phyloP scores from a whole-genome alignment of 1,284 basidiomycete species.

The Fistulinella cinereoalba region DNA sequence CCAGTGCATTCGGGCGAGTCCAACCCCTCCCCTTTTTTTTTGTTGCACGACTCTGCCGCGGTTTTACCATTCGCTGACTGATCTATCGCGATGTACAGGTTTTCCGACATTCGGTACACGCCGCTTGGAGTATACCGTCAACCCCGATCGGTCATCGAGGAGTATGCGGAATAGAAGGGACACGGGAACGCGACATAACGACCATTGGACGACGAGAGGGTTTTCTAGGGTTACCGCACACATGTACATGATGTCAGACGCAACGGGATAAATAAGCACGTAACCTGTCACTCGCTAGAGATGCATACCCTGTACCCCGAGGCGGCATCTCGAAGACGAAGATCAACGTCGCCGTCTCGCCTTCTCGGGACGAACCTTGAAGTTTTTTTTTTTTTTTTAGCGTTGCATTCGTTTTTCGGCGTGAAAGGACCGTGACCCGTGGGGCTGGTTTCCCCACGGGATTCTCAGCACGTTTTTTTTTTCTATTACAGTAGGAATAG shows the following conservation, averaged over 20 bases:
- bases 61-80: too few species aligned
- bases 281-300: too few species aligned
- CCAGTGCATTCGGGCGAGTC: constrained; percentile 36
- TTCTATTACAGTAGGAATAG: too few species aligned
- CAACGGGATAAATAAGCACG: too few species aligned
- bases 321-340: too few species aligned
- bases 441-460: background rate
- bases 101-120: constrained; percentile 33
- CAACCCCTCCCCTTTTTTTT: background rate
- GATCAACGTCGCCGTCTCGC: too few species aligned
- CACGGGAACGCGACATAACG: too few species aligned
- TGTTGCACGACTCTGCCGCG: too few species aligned
- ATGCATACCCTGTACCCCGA: background rate
- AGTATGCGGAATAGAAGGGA: constrained; percentile 19
- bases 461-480: background rate
- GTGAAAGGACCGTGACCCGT: background rate
- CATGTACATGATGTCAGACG: too few species aligned
- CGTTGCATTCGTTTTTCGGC: background rate
- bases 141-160: constrained; percentile 39
- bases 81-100: constrained; percentile 12
- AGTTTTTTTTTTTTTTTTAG: background rate
- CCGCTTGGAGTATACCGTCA: constrained; percentile 35
- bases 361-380: too few species aligned
- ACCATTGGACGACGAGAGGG: background rate
- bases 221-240: too few species aligned